These are phyloP conservation scores for Scheffersomyces parashehatae DNA, from an alignment of 1,139 yeast genomes.

Conservation along the genomic window DNA sequence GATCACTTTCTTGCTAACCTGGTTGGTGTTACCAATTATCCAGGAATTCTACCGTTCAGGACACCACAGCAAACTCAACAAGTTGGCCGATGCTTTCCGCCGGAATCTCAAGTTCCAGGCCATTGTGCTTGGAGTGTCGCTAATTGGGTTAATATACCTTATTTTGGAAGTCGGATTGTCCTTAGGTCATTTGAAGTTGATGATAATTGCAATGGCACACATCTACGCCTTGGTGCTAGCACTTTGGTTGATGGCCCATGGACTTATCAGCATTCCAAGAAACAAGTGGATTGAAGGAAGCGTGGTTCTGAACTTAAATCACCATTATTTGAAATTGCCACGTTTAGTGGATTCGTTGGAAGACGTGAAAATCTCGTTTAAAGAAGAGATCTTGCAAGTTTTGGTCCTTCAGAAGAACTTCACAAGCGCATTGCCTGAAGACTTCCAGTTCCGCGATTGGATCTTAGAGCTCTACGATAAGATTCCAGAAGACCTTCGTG, in stretches of 20 bases:
- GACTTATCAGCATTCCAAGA: constrained; percentile 68
- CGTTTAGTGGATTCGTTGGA: constrained; percentile 59
- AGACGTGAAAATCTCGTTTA: constrained; percentile 62
- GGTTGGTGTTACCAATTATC: constrained; percentile 69
- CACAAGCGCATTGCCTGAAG: constrained; percentile 31
- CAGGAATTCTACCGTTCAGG: constrained; percentile 78
- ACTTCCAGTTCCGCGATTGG: constrained; percentile 43
- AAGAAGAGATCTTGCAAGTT: constrained; percentile 68
- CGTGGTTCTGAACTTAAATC: constrained; percentile 37
- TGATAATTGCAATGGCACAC: constrained; percentile 76
- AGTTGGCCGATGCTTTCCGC: constrained; percentile 57
- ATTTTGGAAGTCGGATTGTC: constrained; percentile 62
- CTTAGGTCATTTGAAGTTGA: constrained; percentile 57
- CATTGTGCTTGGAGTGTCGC: constrained; percentile 53
- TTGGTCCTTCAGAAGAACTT: constrained; percentile 41
- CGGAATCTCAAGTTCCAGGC: constrained; percentile 63
- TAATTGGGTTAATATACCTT: constrained; percentile 60
- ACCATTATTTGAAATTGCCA: constrained; percentile 57
- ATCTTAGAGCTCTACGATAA: constrained; percentile 31
- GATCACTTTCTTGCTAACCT: constrained; percentile 74
- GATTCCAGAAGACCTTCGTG: constrained; percentile 39
- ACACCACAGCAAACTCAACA: constrained; percentile 46
- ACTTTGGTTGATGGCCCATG: constrained; percentile 85
- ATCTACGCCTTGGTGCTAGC: constrained; percentile 77
- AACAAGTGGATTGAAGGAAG: constrained; percentile 53